Evolutionary conservation across 768 basidiomycete species (phyloP), one percentile per base, ranked within the genome.

Genomic region (Leccinum arenicola): DNA sequence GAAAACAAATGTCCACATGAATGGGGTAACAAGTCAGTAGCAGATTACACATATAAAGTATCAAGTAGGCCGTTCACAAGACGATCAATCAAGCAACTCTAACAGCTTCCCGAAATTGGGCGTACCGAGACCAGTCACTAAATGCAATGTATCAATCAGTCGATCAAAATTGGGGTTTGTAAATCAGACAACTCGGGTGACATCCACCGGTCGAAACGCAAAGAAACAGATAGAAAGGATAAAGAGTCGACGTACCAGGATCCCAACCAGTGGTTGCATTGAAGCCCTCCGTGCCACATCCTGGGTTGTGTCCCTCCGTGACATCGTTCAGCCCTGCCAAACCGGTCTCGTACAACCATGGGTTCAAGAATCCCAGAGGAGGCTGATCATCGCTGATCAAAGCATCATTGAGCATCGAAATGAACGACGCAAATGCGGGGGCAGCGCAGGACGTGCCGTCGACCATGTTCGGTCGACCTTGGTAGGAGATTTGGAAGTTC

Each of bases 361-460:
- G 87, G 69, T 88, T 88, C 60, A 89, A 72, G 73, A 88, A 87
- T 11, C 47, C 47, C n/a, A 89, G 72, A 25, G 85, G 57, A 10
- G 71, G 64, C 52, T 75, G 71, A 0, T 75, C 73, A 0, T 73
- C 74, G 3, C 72, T 70, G 25, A 87, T 68, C 8, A 84, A 80
- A 2, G 80, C 84, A 57, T 89, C 86, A 54, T 89, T 88, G 54
- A 90, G 71, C 61, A 90, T 78, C 3, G 87, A 78, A 17, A 89
- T 23, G 23, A 48, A 48, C 10, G 47, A 23, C 11, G 47, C 47
- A 48, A 48, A 48, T 11, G 47, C 3, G 6, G 47, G 47, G n/a
- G 47, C 66, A 1, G 87, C 68, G 1, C 85, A 84, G 14, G 87
- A 88, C 2, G 89, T 91, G 35, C 89, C 89, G 1, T 75, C 80